Percentiles rank a stretch among this genome's conserved stretches.
phyloP scores from a whole-genome alignment of 1,139 yeast genomes.

The Scheffersomyces stambukii region DNA sequence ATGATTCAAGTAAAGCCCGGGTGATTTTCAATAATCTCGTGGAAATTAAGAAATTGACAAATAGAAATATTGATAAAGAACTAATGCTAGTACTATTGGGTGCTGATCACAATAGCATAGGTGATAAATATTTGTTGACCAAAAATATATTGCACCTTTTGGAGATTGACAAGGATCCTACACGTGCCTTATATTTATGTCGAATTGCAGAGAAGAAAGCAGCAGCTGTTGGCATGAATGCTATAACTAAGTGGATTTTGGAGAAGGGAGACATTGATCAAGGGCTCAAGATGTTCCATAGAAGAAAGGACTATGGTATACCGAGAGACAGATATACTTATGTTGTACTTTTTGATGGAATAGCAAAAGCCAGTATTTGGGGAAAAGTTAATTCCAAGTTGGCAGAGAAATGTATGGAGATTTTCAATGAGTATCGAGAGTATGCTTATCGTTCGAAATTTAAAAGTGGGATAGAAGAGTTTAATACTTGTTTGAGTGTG shows the following conservation, averaged over 20 bases:
- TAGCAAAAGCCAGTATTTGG: slow-evolving; percentile 39
- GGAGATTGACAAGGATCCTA: slow-evolving; percentile 37
- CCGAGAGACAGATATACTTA: slow-evolving; percentile 50
- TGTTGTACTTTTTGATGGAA: slow-evolving; percentile 55
- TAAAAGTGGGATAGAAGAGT: slow-evolving; percentile 10
- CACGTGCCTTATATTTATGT: slow-evolving; percentile 52
- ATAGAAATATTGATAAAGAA: slow-evolving; percentile 33
- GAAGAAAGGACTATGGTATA: slow-evolving; percentile 59
- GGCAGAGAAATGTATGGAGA: slow-evolving; percentile 19
- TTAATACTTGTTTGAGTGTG: slow-evolving; percentile 37
- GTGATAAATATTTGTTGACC: slow-evolving; percentile 54
- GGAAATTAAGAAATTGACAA: slow-evolving; percentile 20
- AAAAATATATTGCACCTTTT: slow-evolving; percentile 50
- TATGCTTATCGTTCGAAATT: too few relatives aligned
- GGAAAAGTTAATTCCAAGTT: slow-evolving; percentile 24
- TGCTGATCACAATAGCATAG: slow-evolving; percentile 48
- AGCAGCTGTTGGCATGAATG: slow-evolving; percentile 62
- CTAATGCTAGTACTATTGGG: slow-evolving; percentile 54
- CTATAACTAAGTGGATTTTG: slow-evolving; percentile 48
- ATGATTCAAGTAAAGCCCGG: slow-evolving; percentile 16
- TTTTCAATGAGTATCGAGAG: slow-evolving; percentile 16
- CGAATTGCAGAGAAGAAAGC: slow-evolving; percentile 38
- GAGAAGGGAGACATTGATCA: slow-evolving; percentile 32
- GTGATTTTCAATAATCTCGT: slow-evolving; percentile 28
- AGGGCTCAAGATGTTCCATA: slow-evolving; percentile 47